Conservation (phyloP, 176 grass and related monocot species). For the Juncus effusus region DNA sequence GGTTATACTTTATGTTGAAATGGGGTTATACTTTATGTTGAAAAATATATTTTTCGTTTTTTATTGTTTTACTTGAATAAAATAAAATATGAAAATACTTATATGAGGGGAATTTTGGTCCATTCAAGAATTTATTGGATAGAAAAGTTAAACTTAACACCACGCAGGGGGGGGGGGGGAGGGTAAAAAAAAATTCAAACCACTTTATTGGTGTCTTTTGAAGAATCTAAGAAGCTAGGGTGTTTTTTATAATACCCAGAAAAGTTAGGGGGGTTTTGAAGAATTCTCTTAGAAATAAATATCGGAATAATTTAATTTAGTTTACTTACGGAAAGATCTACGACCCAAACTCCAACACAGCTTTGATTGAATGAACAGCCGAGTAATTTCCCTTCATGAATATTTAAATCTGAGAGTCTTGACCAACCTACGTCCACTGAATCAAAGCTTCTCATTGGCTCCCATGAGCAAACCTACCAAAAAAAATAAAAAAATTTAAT, state of each 20-base stretch:
- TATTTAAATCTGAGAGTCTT: conserved; percentile 89
- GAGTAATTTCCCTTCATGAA: conserved; percentile 97
- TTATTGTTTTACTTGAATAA: no score
- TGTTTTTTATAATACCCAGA: no score
- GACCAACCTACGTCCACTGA: conserved; percentile 98
- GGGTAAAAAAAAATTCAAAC: conserved; percentile 2
- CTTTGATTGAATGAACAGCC: conserved; percentile 99
- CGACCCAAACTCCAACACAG: conserved; percentile 99
- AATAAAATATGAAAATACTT: no score
- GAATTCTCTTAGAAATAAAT: conserved; percentile 1
- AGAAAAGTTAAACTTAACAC: no score
- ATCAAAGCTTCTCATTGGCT: conserved; percentile 89
- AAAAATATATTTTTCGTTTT: no score
- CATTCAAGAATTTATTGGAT: no score
- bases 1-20: no score
- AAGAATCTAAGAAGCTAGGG: no score
- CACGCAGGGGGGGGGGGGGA: no score
- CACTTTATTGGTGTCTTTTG: background rate
- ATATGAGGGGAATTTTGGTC: no score
- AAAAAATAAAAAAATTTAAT: conserved; percentile 28
- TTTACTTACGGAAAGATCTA: conserved; percentile 69
- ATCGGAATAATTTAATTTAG: conserved; percentile 8
- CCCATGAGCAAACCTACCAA: conserved; percentile 89
- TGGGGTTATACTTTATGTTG: no score
- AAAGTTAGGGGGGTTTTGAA: no score